These are phyloP conservation scores for Harringtonia lauricola DNA, from an alignment of 2,329 filamentous ascomycete genomes.

Conservation along the genomic window DNA sequence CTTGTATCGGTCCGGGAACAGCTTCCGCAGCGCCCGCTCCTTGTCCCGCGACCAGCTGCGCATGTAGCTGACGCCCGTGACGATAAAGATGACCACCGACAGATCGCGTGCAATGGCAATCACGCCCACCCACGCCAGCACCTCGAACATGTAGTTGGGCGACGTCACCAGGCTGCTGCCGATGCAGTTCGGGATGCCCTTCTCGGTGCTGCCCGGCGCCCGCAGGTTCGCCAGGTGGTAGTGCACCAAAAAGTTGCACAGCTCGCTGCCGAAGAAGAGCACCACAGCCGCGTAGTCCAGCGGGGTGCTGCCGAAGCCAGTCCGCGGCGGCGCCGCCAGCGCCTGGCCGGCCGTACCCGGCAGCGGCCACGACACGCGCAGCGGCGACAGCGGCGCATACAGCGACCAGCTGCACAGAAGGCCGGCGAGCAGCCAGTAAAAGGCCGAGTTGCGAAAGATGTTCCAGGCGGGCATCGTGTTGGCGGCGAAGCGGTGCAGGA, in stretches of 20 bases:
- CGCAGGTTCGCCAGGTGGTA: conserved; percentile 67
- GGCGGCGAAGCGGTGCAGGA: conserved; percentile 88
- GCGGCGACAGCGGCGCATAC: conserved; percentile 64
- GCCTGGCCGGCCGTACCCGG: neutral
- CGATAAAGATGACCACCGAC: conserved; percentile 65
- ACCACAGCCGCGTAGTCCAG: conserved; percentile 58
- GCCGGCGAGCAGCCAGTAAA: conserved; percentile 87
- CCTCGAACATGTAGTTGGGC: conserved; percentile 95
- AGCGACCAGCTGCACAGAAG: conserved; percentile 73
- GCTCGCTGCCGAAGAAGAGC: conserved; percentile 67
- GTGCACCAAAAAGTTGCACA: conserved; percentile 73
- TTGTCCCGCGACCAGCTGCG: conserved; percentile 80
- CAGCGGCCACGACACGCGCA: conserved; percentile 22
- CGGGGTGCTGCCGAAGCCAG: conserved; percentile 12
- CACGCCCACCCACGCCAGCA: conserved; percentile 75
- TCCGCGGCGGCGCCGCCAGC: conserved; percentile 10
- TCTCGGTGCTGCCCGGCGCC: conserved; percentile 67
- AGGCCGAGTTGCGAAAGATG: conserved; percentile 88
- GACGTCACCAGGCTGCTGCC: conserved; percentile 84
- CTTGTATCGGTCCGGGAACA: conserved; percentile 91
- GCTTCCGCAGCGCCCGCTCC: conserved; percentile 78
- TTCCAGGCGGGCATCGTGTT: conserved; percentile 87
- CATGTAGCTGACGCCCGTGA: conserved; percentile 70
- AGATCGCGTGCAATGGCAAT: conserved; percentile 70
- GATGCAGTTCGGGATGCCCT: conserved; percentile 77